These are phyloP conservation scores for Solanum lignicaule DNA, from an alignment of 257 asterid species.

Conservation along the genomic window DNA sequence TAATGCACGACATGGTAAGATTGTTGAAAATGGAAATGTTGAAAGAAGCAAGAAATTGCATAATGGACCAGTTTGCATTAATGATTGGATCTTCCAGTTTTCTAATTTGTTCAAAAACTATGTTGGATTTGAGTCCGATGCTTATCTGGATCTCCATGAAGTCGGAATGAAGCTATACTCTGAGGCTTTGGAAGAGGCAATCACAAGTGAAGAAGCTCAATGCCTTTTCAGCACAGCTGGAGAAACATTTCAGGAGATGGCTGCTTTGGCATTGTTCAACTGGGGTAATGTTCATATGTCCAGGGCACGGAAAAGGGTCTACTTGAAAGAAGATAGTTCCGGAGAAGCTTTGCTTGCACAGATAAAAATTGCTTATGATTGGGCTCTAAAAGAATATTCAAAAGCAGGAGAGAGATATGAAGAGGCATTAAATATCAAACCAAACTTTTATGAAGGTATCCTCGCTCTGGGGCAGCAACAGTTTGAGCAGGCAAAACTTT, in stretches of 20 bases:
- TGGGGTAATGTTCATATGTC: slow-evolving; percentile 84
- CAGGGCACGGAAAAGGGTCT: slow-evolving; percentile 57
- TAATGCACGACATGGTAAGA: slow-evolving; percentile 4
- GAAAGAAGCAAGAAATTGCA: slow-evolving; percentile 17
- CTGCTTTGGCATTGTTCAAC: slow-evolving; percentile 79
- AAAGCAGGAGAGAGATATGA: slow-evolving; percentile 61
- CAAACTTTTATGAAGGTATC: slow-evolving; percentile 60
- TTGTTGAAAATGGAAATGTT: slow-evolving; percentile 25
- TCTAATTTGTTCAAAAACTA: slow-evolving; percentile 62
- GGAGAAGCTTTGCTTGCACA: slow-evolving; percentile 34
- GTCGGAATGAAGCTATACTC: slow-evolving; percentile 60
- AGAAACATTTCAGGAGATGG: slow-evolving; percentile 77
- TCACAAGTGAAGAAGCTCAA: slow-evolving; percentile 83
- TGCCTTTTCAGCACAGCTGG: slow-evolving; percentile 45
- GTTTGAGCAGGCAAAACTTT: slow-evolving; percentile 78
- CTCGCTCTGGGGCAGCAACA: slow-evolving; percentile 71
- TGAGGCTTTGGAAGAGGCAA: slow-evolving; percentile 75
- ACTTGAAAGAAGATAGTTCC: slow-evolving; percentile 45
- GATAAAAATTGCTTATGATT: slow-evolving; percentile 44
- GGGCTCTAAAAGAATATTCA: slow-evolving; percentile 57
- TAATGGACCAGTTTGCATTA: slow-evolving; percentile 38
- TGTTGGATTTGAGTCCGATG: slow-evolving; percentile 65
- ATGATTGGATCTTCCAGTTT: slow-evolving; percentile 74
- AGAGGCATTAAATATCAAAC: slow-evolving; percentile 56
- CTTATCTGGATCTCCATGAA: slow-evolving; percentile 66